Conservation (phyloP, 495 filamentous ascomycete genomes). For the Recurvomyces mirabilis region DNA sequence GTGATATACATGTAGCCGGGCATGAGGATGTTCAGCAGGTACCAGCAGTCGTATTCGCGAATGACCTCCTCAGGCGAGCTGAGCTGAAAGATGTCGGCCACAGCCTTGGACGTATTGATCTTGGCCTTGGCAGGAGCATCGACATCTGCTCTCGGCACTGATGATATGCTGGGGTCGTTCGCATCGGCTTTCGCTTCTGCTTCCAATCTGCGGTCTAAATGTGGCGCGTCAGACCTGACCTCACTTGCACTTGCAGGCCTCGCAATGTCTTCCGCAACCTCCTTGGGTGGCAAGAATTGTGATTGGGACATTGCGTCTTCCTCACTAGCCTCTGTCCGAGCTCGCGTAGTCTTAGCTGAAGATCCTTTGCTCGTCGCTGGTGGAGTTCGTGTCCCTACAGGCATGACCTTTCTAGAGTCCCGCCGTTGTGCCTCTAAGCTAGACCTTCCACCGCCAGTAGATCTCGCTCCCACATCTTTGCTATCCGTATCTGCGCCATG, state of each 20-base stretch:
- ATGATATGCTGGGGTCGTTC: constrained; percentile 29
- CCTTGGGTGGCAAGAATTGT: constrained; percentile 28
- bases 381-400: too few relatives aligned
- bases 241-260: constrained; percentile 23
- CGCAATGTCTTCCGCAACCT: constrained; percentile 7
- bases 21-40: constrained; percentile 82
- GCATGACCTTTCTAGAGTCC: too few relatives aligned
- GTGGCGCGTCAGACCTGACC: constrained; percentile 41
- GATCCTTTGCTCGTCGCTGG: too few relatives aligned
- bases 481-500: constrained; percentile 23
- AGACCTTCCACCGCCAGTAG: constrained; percentile 11
- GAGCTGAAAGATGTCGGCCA: constrained; percentile 87
- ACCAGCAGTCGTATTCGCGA: constrained; percentile 87
- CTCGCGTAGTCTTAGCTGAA: constrained; percentile 42
- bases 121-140: too few relatives aligned
- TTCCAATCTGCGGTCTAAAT: constrained; percentile 74
- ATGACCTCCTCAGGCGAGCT: constrained; percentile 74
- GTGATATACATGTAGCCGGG: constrained; percentile 98
- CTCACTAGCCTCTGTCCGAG: constrained; percentile 20
- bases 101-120: constrained; percentile 47
- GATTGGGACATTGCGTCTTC: constrained; percentile 28
- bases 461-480: constrained; percentile 10
- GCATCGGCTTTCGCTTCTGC: constrained; percentile 53
- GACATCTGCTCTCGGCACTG: constrained; percentile 12
- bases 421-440: constrained; percentile 12